Percentiles rank a stretch among this genome's conserved stretches.
These are phyloP conservation scores for Persicaria tinctoria DNA, from an alignment of 148 eudicot species.

Conservation along the genomic window DNA sequence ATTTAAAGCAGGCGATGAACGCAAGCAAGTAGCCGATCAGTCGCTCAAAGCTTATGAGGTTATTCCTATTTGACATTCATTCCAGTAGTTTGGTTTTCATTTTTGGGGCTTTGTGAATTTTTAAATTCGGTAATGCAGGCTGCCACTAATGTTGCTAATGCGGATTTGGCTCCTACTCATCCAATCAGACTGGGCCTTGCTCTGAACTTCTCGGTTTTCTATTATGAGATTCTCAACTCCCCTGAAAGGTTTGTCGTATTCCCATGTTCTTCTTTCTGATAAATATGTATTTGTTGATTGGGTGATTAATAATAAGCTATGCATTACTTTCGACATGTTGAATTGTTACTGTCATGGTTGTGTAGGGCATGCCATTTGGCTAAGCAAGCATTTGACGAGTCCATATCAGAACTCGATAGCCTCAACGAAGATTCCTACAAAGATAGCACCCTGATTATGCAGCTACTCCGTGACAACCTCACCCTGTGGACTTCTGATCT, in stretches of 20 bases:
- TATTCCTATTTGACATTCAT: no score
- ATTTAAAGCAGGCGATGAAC: slow-evolving; percentile 35
- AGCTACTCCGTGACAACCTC: slow-evolving; percentile 13
- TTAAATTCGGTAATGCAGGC: slow-evolving; percentile 17
- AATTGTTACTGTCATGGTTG: neutral
- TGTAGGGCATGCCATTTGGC: slow-evolving; percentile 13
- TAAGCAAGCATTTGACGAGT: slow-evolving; percentile 31
- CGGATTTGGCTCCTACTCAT: slow-evolving; percentile 29
- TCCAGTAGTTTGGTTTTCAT: no score
- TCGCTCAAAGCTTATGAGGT: slow-evolving; percentile 46
- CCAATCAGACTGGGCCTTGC: slow-evolving; percentile 30
- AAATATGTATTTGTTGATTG: neutral
- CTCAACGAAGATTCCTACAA: slow-evolving; percentile 28
- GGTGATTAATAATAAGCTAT: neutral
- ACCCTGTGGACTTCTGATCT: slow-evolving; percentile 17
- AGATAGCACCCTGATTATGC: slow-evolving; percentile 30
- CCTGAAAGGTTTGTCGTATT: slow-evolving; percentile 22
- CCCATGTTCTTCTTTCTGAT: neutral
- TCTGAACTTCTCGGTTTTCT: slow-evolving; percentile 28
- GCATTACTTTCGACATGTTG: neutral
- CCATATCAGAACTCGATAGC: slow-evolving; percentile 28
- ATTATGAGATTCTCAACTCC: slow-evolving; percentile 31
- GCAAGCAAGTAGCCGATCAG: slow-evolving; percentile 34
- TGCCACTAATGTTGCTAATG: slow-evolving; percentile 24
- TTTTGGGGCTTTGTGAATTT: neutral